These are phyloP conservation scores for Melastoma candidum DNA, from an alignment of 441 rosid genomes.

Conservation along the genomic window DNA sequence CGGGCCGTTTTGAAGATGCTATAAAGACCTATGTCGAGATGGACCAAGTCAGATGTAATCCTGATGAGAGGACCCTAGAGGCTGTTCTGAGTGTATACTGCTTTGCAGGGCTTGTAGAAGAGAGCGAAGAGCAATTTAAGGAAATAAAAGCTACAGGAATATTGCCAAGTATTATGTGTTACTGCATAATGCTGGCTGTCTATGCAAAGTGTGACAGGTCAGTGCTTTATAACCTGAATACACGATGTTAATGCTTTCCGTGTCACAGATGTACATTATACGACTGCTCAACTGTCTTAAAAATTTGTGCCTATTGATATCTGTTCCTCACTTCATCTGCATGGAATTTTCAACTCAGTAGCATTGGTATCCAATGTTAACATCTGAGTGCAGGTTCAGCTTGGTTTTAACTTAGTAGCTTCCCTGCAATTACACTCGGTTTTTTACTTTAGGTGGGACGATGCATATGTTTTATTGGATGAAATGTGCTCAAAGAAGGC, in stretches of 20 bases:
- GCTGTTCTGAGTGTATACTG: slow-evolving; percentile 81
- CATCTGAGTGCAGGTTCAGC: too few species aligned
- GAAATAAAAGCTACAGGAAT: slow-evolving; percentile 80
- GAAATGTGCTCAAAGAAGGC: slow-evolving; percentile 71
- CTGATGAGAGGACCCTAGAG: slow-evolving; percentile 87
- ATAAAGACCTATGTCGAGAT: slow-evolving; percentile 72
- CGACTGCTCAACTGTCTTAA: too few species aligned
- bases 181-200: slow-evolving; percentile 90
- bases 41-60: slow-evolving; percentile 79
- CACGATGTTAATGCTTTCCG: slow-evolving; percentile 1
- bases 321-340: too few species aligned
- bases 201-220: slow-evolving; percentile 78
- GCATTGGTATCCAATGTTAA: too few species aligned
- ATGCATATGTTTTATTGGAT: slow-evolving; percentile 58
- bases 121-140: slow-evolving; percentile 84
- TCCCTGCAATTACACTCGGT: neutral
- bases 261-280: neutral
- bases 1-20: slow-evolving; percentile 56
- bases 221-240: slow-evolving; percentile 17
- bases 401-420: neutral
- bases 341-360: too few species aligned
- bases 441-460: slow-evolving; percentile 50
- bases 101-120: slow-evolving; percentile 75
- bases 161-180: slow-evolving; percentile 78
- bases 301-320: too few species aligned